Evolutionary conservation across 2,329 filamentous ascomycete genomes (phyloP), one percentile per base, ranked within the genome.

Genomic region (Monilinia vaccinii-corymbosi): DNA sequence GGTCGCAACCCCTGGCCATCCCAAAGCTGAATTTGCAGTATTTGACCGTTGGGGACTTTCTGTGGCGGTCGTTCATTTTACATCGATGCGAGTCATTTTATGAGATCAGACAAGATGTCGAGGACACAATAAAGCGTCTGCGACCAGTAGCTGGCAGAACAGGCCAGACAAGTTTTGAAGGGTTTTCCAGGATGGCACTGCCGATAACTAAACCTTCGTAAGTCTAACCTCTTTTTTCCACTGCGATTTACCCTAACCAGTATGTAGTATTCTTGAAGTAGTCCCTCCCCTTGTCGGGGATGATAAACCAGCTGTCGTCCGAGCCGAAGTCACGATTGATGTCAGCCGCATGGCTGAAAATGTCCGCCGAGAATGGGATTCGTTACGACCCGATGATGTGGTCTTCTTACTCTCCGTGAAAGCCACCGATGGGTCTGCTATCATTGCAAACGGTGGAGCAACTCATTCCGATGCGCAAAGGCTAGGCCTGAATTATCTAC

Each of bases 21-120:
- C 94, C 94, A 3, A 99, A 99, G 72, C 76, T 97, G 49, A 99
- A 97, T 68, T 77, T 99, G 32, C 94, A 99, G 71, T 99, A 99
- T 73, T 79, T 99, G 16, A 96, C 92, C 3, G 84, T 96, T 55
- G 91, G 91, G 3, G 94, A 99, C 73, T 99, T 99, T 68, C 76
- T 99, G n/a, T 99, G 92, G 91, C 84, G 95, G 63, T 91, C 93
- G 0, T 87, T 97, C 69, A 81, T 95, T 16, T 78, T 99, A 10
- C 94, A 96, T 71, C 85, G 93, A 45, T 89, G 87, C 61, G 94
- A 99, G 73, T 83, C 93, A 0, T 97, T 97, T 72, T 97, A 95
- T 72, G 89, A 91, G 62, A 93, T 99, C 62, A 85, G 91, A 49
- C 93, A 91, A 69, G 91, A 99, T 71, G 85, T 99, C 60, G 91